A percentile compares a stretch with the other conserved stretches of the same genome.
phyloP scores from a whole-genome alignment of 192 early-diverging fungal genomes.

The Coemansia sp. region DNA sequence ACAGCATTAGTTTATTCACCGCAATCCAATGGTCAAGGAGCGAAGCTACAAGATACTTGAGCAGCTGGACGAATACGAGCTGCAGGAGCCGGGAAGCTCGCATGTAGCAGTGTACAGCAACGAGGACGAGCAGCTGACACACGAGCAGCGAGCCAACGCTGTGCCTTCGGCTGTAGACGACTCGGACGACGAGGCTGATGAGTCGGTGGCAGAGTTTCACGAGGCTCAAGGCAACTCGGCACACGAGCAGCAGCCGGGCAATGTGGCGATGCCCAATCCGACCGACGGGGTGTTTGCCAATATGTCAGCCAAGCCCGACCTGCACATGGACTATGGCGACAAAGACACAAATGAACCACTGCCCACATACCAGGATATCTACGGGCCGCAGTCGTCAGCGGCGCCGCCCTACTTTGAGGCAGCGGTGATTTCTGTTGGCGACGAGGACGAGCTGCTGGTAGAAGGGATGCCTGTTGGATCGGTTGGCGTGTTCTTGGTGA shows the following conservation, averaged over 20 bases:
- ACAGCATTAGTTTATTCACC: too few relatives aligned
- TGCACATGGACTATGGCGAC: slow-evolving; percentile 48
- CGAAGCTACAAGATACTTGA: slow-evolving; percentile 52
- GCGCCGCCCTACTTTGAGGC: slow-evolving; percentile 79
- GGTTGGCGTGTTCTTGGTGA: slow-evolving; percentile 71
- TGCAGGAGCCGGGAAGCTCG: slow-evolving; percentile 32
- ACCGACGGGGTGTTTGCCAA: slow-evolving; percentile 58
- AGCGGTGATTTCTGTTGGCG: slow-evolving; percentile 67
- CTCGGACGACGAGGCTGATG: slow-evolving; percentile 12
- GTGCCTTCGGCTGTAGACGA: slow-evolving; percentile 43
- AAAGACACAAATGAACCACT: slow-evolving; percentile 45
- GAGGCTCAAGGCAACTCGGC: neutral
- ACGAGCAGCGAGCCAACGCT: slow-evolving; percentile 31
- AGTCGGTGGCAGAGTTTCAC: neutral
- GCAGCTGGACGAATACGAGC: slow-evolving; percentile 51
- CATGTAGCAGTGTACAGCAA: slow-evolving; percentile 24
- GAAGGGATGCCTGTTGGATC: slow-evolving; percentile 91
- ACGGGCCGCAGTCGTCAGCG: slow-evolving; percentile 57
- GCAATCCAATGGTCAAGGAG: slow-evolving; percentile 34
- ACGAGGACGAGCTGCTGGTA: slow-evolving; percentile 83
- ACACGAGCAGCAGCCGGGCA: neutral
- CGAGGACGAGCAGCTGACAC: slow-evolving; percentile 22
- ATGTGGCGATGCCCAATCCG: slow-evolving; percentile 17
- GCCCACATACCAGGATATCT: slow-evolving; percentile 73
- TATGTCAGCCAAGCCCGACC: slow-evolving; percentile 53